A percentile compares a stretch with the other conserved stretches of the same genome.
These are phyloP conservation scores for Sphagnum tenellum DNA, from an alignment of 225 moss, liverwort and hornwort genomes.

Conservation along the genomic window DNA sequence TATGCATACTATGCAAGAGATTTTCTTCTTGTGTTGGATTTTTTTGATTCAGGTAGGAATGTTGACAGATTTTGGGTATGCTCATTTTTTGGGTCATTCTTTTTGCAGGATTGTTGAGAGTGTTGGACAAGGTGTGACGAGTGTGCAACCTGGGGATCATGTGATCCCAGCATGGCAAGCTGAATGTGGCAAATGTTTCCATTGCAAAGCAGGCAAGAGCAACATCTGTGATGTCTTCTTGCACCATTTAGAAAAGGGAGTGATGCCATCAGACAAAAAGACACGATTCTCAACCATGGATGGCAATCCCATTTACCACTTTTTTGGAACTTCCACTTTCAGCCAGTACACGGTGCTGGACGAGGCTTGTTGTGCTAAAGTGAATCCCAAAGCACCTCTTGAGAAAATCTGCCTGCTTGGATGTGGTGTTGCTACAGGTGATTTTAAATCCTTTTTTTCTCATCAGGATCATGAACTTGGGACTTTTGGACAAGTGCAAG, in stretches of 20 bases:
- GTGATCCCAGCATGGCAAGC: constrained; percentile 12
- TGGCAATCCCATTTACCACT: constrained; percentile 12
- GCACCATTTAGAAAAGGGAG: not conserved
- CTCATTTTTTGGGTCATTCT: not conserved
- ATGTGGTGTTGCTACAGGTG: constrained; percentile 17
- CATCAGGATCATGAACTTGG: too few species aligned
- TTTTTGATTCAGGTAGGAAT: not conserved
- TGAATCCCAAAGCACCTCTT: constrained; percentile 7
- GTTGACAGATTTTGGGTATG: too few species aligned
- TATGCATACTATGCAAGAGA: not conserved
- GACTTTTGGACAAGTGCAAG: too few species aligned
- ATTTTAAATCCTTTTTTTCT: too few species aligned
- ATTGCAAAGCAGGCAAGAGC: constrained; percentile 5
- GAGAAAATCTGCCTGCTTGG: constrained; percentile 12
- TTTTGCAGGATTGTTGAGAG: constrained; percentile 18
- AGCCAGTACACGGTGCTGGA: constrained; percentile 22
- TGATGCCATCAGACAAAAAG: not conserved
- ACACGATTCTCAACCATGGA: constrained; percentile 7
- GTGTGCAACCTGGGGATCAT: constrained; percentile 13
- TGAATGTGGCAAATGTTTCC: constrained; percentile 8
- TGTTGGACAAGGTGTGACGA: constrained; percentile 16
- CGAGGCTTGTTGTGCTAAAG: constrained; percentile 11
- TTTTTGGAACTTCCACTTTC: constrained; percentile 8
- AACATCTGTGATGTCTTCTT: constrained; percentile 6
- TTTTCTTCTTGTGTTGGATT: not conserved